Evolutionary conservation across 1,284 basidiomycete genomes (phyloP), one percentile per base, ranked within the genome.

Genomic region (Trichosporon ovoides): DNA sequence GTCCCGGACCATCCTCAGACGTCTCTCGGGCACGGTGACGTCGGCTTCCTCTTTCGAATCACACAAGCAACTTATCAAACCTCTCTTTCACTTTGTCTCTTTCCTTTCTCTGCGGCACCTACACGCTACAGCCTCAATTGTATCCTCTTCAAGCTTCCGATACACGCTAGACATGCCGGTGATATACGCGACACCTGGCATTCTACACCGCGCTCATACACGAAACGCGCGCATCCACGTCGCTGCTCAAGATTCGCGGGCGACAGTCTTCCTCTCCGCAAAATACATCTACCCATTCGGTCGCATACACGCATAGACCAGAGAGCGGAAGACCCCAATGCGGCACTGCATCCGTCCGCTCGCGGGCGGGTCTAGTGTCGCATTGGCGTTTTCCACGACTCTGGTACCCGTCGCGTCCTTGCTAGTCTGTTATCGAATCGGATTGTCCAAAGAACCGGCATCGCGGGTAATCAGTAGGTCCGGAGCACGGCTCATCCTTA

Each of bases 271-370:
- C 43, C 43, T 31, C 43, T 48, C 43, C 3, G 5, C 37, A 5
- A 9, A 4, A 31, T 31, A 31, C 28, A 4, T 31, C 37, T 10
- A 18, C 19, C n/a, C 22, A n/a, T 12, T 14, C 16, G 43, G 28
- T 22, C 43, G 43, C n/a, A 22, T n/a, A 48, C 43, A 48, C 43
- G 43, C 3, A 16, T 18, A 13, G 28, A 22, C 24, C 22, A 43
- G 43, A 48, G 43, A 31, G 43, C 43, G 43, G 43, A 48, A 48
- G n/a, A 31, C 43, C 18, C 43, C 43, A 48, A 48, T 48, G 22
- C 43, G 16, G 43, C 28, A 16, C 13, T 28, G 24, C 24, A 10
- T 28, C 22, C n/a, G 40, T 14, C 20, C 28, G 43, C 43, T 16
- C 43, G 43, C 43, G 13, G 14, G 43, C 24, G n/a, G 22, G 43